Evolutionary conservation across 441 rosid species (phyloP), one percentile per base, ranked within the genome.

Genomic region (Croton setiger): DNA sequence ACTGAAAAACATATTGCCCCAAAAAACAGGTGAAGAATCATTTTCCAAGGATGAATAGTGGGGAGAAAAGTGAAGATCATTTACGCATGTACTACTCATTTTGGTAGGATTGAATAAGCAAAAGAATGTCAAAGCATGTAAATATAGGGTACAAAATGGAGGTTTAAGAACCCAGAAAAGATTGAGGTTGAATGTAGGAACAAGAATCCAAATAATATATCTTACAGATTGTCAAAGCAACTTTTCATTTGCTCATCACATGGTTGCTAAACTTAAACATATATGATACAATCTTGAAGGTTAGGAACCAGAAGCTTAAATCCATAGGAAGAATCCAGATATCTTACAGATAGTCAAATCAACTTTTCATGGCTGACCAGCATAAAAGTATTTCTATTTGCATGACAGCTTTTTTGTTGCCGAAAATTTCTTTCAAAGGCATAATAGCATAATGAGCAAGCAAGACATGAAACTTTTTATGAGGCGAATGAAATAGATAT

Each of bases 401-500:
- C 8, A 54, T 39, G 39, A 55, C 8, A 67, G 33, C 31, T 56
- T 21, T 33, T 39, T 43, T 57, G 14, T 41, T 41, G 41, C 33
- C 12, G 7, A 21, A 8, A 18, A 49, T 35, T 33, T 33, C 53
- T 66, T 43, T 17, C 6, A 10, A 67, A n/a, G 13, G 6, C 27
- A 27, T 10, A 0, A 31, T 1, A 36, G 10, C 8, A 6, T 0
- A 52, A 66, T 37, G 27, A 13, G 39, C 35, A 1, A 8, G 27
- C 63, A 43, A 14, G 54, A 56, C 9, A 8, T 44, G 66, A 49
- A 11, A 49, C 49, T 27, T 33, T n/a, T 11, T 7, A 23, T 44
- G 45, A 67, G 14, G 35, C 27, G 27, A 27, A 62, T 17, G 20
- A 47, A 65, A 23, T n/a, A 66, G 18, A 74, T 23, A 72, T 31